Percentiles rank a stretch among this genome's conserved stretches.
Conservation (phyloP, 2,329 filamentous ascomycete genomes). For the Diaporthe sp. region DNA sequence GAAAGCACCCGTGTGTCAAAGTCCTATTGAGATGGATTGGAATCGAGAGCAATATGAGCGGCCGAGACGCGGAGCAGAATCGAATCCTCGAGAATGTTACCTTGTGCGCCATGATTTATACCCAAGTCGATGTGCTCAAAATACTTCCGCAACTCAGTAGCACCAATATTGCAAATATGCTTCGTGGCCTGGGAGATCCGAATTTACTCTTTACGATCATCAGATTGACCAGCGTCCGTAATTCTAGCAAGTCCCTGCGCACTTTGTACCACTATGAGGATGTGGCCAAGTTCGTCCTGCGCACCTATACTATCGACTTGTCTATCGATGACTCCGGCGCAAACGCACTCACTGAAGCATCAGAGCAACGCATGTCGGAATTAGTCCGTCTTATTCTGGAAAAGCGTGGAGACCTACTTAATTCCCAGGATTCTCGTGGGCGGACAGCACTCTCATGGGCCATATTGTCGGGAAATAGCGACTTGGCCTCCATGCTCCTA, state of each 20-base stretch:
- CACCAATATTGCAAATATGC: not conserved
- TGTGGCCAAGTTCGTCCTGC: not conserved
- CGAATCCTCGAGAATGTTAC: not conserved
- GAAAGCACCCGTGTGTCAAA: not conserved
- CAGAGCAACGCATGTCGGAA: rapidly evolving
- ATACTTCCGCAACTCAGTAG: not conserved
- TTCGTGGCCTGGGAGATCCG: not conserved
- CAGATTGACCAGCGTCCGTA: no score
- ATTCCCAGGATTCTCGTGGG: not conserved
- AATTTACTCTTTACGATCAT: not conserved
- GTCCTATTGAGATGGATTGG: not conserved
- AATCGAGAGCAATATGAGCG: not conserved
- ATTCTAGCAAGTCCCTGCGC: no score
- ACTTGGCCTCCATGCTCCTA: no score
- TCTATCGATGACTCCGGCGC: not conserved
- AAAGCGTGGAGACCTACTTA: not conserved
- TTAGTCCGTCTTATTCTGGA: not conserved
- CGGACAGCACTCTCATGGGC: not conserved
- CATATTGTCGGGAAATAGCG: no score
- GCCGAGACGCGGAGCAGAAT: not conserved
- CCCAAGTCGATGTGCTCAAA: not conserved
- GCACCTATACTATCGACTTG: not conserved
- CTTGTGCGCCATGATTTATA: not conserved
- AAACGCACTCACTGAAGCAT: not conserved
- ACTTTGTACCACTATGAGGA: no score